These are phyloP conservation scores for Croton setiger DNA, from an alignment of 441 rosid species.

Conservation along the genomic window DNA sequence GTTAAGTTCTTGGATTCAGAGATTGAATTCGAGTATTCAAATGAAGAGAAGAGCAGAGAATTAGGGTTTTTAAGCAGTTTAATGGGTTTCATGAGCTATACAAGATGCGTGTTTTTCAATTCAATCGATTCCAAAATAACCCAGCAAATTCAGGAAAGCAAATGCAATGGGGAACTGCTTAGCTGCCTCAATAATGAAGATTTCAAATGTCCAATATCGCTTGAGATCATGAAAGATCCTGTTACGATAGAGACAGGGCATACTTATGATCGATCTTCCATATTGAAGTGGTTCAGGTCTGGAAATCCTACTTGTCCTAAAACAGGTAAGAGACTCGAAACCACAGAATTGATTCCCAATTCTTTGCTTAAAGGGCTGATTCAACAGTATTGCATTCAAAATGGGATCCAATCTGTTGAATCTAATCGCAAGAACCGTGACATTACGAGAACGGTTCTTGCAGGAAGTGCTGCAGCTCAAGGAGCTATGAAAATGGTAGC, in stretches of 20 bases:
- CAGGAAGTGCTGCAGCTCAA: slow-evolving; percentile 59
- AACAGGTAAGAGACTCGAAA: slow-evolving; percentile 54
- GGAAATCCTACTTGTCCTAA: slow-evolving; percentile 74
- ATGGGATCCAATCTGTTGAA: slow-evolving; percentile 32
- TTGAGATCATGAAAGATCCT: slow-evolving; percentile 76
- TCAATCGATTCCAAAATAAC: slow-evolving; percentile 29
- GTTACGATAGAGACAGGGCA: slow-evolving; percentile 70
- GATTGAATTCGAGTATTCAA: slow-evolving; percentile 34
- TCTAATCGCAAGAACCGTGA: slow-evolving; percentile 36
- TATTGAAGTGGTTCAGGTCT: slow-evolving; percentile 60
- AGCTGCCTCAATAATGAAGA: slow-evolving; percentile 48
- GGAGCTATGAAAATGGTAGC: slow-evolving; percentile 51
- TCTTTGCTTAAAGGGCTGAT: slow-evolving; percentile 50
- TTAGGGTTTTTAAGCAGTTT: slow-evolving; percentile 42
- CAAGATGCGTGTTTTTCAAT: slow-evolving; percentile 58
- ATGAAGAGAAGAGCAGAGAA: slow-evolving; percentile 29
- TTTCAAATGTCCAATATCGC: slow-evolving; percentile 73
- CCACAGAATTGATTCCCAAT: slow-evolving; percentile 46
- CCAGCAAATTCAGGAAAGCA: slow-evolving; percentile 15
- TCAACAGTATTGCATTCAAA: slow-evolving; percentile 42
- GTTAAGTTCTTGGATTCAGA: slow-evolving; percentile 51
- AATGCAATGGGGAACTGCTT: slow-evolving; percentile 14
- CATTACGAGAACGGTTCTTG: slow-evolving; percentile 26
- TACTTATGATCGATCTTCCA: slow-evolving; percentile 72
- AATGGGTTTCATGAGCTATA: slow-evolving; percentile 52